Percentiles rank a stretch among this genome's conserved stretches.
Evolutionary conservation across 2,329 filamentous ascomycete genomes (phyloP).

Genomic region (Exserohilum turcica): DNA sequence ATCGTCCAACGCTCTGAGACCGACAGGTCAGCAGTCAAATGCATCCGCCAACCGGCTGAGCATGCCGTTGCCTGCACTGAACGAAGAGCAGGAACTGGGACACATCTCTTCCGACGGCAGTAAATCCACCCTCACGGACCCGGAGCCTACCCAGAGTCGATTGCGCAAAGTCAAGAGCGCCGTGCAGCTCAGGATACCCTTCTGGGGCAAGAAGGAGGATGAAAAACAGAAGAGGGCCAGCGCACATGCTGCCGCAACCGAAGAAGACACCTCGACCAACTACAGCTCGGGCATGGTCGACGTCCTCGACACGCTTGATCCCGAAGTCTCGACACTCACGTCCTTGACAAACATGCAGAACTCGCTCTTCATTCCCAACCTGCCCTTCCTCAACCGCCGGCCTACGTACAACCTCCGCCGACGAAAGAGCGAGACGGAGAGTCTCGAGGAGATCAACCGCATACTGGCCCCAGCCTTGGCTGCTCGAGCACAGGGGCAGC

Average conservation of each 20-base stretch:
- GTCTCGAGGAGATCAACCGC: slow-evolving; percentile 38
- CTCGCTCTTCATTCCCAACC: slow-evolving; percentile 81
- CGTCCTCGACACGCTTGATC: slow-evolving; percentile 73
- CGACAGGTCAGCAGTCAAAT: slow-evolving; percentile 26
- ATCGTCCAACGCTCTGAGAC: slow-evolving; percentile 31
- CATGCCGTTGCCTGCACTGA: slow-evolving; percentile 35
- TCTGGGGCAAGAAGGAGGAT: slow-evolving; percentile 30
- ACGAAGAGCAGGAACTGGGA: slow-evolving; percentile 35
- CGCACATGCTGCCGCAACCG: neutral
- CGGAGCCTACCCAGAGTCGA: slow-evolving; percentile 23
- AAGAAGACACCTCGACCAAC: slow-evolving; percentile 40
- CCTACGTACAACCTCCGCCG: slow-evolving; percentile 77
- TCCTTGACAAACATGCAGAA: slow-evolving; percentile 90
- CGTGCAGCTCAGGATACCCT: slow-evolving; percentile 34
- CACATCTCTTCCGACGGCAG: slow-evolving; percentile 25
- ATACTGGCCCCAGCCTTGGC: slow-evolving; percentile 30
- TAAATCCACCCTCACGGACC: slow-evolving; percentile 19
- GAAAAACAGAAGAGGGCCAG: slow-evolving; percentile 7
- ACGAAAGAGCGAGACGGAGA: slow-evolving; percentile 45
- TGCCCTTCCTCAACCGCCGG: slow-evolving; percentile 78
- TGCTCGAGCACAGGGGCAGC: slow-evolving; percentile 24
- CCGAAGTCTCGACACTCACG: slow-evolving; percentile 80
- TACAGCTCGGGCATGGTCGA: slow-evolving; percentile 69
- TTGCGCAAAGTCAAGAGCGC: slow-evolving; percentile 39
- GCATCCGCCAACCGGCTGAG: slow-evolving; percentile 29